Conservation (phyloP, 2,329 filamentous ascomycete species). For the Trichophyton rubrum region DNA sequence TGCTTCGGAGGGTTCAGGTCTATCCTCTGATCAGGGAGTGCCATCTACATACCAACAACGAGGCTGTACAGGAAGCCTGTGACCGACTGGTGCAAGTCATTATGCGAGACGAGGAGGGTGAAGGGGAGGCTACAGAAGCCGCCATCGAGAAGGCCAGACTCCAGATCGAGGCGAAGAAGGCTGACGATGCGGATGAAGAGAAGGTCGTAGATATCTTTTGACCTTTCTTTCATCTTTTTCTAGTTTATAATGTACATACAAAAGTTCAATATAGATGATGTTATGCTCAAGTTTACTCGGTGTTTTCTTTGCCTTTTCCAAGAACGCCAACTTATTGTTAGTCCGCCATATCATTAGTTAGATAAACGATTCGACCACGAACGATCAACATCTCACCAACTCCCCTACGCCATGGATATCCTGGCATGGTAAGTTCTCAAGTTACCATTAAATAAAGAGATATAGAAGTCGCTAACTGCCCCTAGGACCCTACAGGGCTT, state of each 20-base stretch:
- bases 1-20: constrained; percentile 62
- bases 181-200: constrained; percentile 31
- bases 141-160: constrained; percentile 25
- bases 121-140: constrained; percentile 29
- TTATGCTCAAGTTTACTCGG: too few species aligned
- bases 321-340: too few species aligned
- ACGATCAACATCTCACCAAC: too few species aligned
- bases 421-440: background rate
- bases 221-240: constrained; percentile 3
- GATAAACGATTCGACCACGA: too few species aligned
- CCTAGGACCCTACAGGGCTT: background rate
- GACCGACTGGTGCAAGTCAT: constrained; percentile 83
- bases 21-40: constrained; percentile 84
- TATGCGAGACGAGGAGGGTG: constrained; percentile 61
- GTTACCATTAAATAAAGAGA: background rate
- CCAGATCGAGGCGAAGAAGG: constrained; percentile 24
- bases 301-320: too few species aligned
- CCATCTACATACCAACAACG: constrained; percentile 64
- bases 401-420: background rate
- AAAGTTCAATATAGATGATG: background rate
- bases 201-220: constrained; percentile 37
- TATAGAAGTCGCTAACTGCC: background rate
- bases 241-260: background rate
- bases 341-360: too few species aligned
- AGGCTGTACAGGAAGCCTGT: constrained; percentile 69